Conservation (phyloP, 2,329 filamentous ascomycete species). For the Dactylella cylindrospora region DNA sequence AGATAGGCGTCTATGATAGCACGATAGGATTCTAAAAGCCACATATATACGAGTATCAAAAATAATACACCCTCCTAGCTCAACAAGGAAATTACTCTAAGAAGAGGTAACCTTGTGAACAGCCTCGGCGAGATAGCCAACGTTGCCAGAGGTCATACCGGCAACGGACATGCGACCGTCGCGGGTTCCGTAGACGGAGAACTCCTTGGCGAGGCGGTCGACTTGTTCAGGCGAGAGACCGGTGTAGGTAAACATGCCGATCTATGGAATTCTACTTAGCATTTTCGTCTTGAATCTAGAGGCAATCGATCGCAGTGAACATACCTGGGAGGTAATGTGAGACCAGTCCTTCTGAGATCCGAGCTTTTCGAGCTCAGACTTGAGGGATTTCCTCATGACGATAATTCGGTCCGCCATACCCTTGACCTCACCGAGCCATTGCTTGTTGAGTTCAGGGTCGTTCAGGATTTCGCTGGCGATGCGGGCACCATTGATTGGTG, state of each 20-base stretch:
- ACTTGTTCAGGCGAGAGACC: conserved; percentile 75
- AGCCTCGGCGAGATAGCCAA: conserved; percentile 74
- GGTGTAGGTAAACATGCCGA: conserved; percentile 97
- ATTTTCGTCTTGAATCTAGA: background rate
- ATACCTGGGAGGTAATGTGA: conserved; percentile 85
- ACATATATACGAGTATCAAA: no score
- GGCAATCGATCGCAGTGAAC: background rate
- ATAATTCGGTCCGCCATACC: conserved; percentile 97
- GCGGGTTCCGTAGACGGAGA: conserved; percentile 96
- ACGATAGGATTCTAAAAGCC: no score
- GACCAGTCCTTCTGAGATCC: conserved; percentile 89
- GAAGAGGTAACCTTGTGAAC: conserved; percentile 68
- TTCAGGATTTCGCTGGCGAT: conserved; percentile 85
- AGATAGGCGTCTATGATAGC: no score
- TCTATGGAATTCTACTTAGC: no score
- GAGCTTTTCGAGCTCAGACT: conserved; percentile 77
- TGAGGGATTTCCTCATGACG: conserved; percentile 78
- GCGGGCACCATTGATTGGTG: conserved; percentile 87
- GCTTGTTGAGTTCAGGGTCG: conserved; percentile 73
- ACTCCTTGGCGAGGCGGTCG: conserved; percentile 52
- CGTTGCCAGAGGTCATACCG: conserved; percentile 77
- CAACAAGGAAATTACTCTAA: background rate
- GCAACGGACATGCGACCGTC: conserved; percentile 84
- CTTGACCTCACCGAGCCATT: conserved; percentile 89
- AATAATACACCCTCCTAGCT: no score